Conservation (phyloP, 805 yeast genomes). For the Debaryomyces hansenii region DNA sequence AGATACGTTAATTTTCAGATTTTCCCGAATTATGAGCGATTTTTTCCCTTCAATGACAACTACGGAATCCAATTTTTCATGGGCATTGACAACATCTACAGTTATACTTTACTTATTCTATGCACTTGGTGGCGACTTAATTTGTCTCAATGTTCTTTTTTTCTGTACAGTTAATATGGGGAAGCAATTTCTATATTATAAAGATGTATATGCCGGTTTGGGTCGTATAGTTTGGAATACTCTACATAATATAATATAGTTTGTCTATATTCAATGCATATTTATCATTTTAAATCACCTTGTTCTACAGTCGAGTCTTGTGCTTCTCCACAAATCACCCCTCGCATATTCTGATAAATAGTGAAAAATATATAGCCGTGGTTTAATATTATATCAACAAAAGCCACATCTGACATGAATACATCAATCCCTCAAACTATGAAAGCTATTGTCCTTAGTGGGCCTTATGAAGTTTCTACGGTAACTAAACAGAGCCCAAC, state of each 20-base stretch:
- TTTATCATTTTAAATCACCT: neutral
- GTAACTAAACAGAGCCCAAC: constrained; percentile 41
- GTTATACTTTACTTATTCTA: constrained; percentile 15
- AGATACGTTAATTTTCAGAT: constrained; percentile 18
- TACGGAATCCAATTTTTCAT: neutral
- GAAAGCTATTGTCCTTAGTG: constrained; percentile 53
- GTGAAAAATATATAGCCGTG: too few relatives aligned
- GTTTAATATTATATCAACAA: too few relatives aligned
- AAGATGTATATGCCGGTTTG: neutral
- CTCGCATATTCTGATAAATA: too few relatives aligned
- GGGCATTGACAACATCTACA: constrained; percentile 6
- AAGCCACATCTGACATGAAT: neutral
- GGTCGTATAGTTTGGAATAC: neutral
- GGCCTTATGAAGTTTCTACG: constrained; percentile 41
- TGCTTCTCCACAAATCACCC: too few relatives aligned
- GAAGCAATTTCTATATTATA: neutral
- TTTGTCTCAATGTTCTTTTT: constrained; percentile 17
- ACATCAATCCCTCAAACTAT: constrained; percentile 18
- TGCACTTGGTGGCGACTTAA: constrained; percentile 19
- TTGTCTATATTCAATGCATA: neutral
- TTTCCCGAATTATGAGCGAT: constrained; percentile 12
- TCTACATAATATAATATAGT: neutral
- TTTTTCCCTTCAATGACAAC: neutral
- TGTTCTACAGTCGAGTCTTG: too few relatives aligned
- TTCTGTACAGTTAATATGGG: neutral